Base-by-base conservation (phyloP, 805 yeast species). In the Candida easanensis region DNA sequence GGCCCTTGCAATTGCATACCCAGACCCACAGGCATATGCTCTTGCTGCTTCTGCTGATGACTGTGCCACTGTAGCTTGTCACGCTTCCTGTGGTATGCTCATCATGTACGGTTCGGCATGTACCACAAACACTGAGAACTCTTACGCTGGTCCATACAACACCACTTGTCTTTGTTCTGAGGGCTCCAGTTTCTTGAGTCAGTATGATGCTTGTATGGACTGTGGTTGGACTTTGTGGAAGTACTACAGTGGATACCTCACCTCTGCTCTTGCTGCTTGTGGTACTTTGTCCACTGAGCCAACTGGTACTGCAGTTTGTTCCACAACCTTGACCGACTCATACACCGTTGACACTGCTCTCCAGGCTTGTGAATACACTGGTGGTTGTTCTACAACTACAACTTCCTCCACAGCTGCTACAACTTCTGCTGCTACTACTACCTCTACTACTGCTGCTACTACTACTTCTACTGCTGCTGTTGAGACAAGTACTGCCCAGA, bases 151-250 rank as follows among this genome's bases (percentile, higher is more conserved):
- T 28, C 55, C 55, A 32, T 53, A 51, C 41, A 48, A 56, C 45
- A 41, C 51, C 41, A 44, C 45, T 16, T 60, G 64, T 48, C 43
- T 54, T 34, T 60, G 64, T 50, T 46, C 42, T 16, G 39, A 36
- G 11, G 59, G 39, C 18, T 41, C 54, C 20, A 38, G 44, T 20
- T 60, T 57, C 50, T 40, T 44, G 38, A 28, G 18, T 5, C 46
- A 50, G 35, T 58, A 58, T 35, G 52, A 52, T 18, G 50, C 50
- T 5, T 65, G 70, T 56, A 54, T 65, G 44, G 64, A 57, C 25
- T 65, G 70, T 55, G 70, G 69, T 35, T 65, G 68, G 69, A 65
- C 68, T 43, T 48, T 65, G 40, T 65, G 64, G 65, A 46, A 54
- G 25, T 61, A 64, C 51, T 65, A 65, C 50, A 60, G 58, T 20